Evolutionary conservation across 345 rosid genomes (phyloP).

Genomic region (Acer negundo): DNA sequence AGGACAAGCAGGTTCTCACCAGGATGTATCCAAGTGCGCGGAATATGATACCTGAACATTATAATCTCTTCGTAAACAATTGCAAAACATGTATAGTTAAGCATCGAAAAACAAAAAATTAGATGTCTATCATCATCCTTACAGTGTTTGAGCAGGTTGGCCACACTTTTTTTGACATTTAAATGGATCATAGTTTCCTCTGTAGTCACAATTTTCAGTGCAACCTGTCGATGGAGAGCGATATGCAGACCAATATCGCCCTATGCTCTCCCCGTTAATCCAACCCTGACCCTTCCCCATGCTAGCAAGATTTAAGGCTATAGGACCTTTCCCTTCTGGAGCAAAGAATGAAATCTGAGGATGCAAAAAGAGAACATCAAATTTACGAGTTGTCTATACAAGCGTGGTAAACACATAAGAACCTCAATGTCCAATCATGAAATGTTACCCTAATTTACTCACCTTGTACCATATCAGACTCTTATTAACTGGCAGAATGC

Average conservation of each 20-base stretch:
- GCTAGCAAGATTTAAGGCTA: conserved; percentile 55
- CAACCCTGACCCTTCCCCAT: conserved; percentile 79
- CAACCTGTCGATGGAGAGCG: conserved; percentile 51
- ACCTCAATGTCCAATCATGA: neutral
- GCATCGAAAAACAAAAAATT: neutral
- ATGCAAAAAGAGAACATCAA: conserved; percentile 3
- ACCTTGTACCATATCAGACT: conserved; percentile 76
- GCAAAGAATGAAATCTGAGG: conserved; percentile 39
- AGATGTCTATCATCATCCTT: conserved; percentile 17
- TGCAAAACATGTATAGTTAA: neutral
- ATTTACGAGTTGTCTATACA: neutral
- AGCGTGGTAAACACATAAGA: neutral
- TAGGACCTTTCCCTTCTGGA: conserved; percentile 53
- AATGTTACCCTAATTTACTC: neutral
- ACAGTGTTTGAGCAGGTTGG: conserved; percentile 64
- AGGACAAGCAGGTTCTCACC: conserved; percentile 58
- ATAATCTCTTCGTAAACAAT: conserved; percentile 5
- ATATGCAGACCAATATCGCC: conserved; percentile 64
- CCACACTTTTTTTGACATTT: conserved; percentile 63
- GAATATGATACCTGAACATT: conserved; percentile 54
- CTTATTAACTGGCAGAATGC: conserved; percentile 38
- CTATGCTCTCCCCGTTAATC: conserved; percentile 61
- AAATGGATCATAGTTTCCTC: conserved; percentile 47
- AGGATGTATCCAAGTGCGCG: conserved; percentile 53
- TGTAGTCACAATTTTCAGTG: conserved; percentile 49